Evolutionary conservation across 2,329 filamentous ascomycete species (phyloP), one percentile per base, ranked within the genome.

Genomic region (Hymenoscyphus scutula): DNA sequence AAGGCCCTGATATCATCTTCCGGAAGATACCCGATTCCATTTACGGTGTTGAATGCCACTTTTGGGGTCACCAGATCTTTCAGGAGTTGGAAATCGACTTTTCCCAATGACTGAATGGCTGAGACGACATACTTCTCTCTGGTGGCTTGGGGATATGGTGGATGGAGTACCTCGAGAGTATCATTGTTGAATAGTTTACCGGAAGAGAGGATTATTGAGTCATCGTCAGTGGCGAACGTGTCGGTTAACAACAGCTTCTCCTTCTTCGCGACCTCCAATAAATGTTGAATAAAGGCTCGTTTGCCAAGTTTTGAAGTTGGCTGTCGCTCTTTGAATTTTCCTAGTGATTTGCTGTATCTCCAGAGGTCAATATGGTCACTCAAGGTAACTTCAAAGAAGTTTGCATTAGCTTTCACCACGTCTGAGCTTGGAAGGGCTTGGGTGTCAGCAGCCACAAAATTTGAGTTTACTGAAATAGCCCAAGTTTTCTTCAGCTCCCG

Each of bases 321-420:
- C 5, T 0, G 19, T 19, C 53, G 25, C 10, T 19, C n/a, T 11
- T 59, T 34, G 15, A 53, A 13, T 11, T 37, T 3, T 13, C n/a
- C 58, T 13, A 59, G 17, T 11, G 27, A 17, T 17, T 53, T 59
- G 3, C 27, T 37, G 17, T 59, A 59, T 13, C 2, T 25, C 5
- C 27, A 25, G 30, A 63, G 27, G 23, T 61, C 27, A 10, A 34
- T 8, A 13, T 5, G 13, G 0, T 2, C n/a, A 3, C n/a, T 11
- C 15, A 65, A 41, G 4, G 37, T 29, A 4, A 61, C 48, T 25
- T 54, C 45, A 54, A 63, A 65, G 23, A 58, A 61, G 54, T 65
- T 65, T 86, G 65, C 79, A 74, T 1, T 88, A 81, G 69, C 95
- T 13, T n/a, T 11, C 10, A 34, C 11, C 30, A 11, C 78, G 2